A percentile compares a stretch with the other conserved stretches of the same genome.
phyloP scores from a whole-genome alignment of 176 grass and related monocot genomes.

The Aegilops sharonensis region DNA sequence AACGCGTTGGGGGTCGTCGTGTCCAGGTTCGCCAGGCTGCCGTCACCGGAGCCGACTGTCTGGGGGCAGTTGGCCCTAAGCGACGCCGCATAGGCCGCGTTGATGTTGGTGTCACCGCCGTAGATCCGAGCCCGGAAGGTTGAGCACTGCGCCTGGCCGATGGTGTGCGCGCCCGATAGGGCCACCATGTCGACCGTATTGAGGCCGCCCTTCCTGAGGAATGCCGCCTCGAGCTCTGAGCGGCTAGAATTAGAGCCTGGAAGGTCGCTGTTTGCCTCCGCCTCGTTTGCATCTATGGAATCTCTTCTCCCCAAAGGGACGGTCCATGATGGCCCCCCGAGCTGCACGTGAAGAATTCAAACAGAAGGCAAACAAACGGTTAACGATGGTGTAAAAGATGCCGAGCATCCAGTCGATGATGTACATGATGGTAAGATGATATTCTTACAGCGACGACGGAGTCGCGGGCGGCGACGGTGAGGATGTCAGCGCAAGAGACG shows the following conservation, averaged over 20 bases:
- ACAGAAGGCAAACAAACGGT: neutral
- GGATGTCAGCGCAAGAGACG: slow-evolving; percentile 79
- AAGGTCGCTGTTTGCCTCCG: neutral
- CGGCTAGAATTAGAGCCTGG: neutral
- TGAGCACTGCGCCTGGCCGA: slow-evolving; percentile 46
- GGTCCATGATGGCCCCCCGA: slow-evolving; percentile 31
- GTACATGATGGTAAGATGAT: too few relatives aligned
- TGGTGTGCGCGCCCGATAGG: neutral
- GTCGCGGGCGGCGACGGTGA: slow-evolving; percentile 50
- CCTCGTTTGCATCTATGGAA: slow-evolving; percentile 19
- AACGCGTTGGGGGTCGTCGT: slow-evolving; percentile 17
- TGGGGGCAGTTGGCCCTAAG: slow-evolving; percentile 21
- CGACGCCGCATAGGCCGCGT: slow-evolving; percentile 16
- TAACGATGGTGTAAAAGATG: neutral
- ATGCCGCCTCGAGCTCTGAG: neutral
- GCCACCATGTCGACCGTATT: neutral
- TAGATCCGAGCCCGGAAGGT: slow-evolving; percentile 49
- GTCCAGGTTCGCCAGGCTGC: slow-evolving; percentile 42
- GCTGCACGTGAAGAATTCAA: neutral
- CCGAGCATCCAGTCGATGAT: neutral
- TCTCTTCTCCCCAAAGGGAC: slow-evolving; percentile 47
- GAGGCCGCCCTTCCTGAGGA: neutral
- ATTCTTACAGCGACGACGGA: too few relatives aligned
- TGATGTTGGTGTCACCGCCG: slow-evolving; percentile 31
- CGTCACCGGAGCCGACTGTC: neutral